These are phyloP conservation scores for Colletotrichum costaricense DNA, from an alignment of 2,329 filamentous ascomycete genomes.

Conservation along the genomic window DNA sequence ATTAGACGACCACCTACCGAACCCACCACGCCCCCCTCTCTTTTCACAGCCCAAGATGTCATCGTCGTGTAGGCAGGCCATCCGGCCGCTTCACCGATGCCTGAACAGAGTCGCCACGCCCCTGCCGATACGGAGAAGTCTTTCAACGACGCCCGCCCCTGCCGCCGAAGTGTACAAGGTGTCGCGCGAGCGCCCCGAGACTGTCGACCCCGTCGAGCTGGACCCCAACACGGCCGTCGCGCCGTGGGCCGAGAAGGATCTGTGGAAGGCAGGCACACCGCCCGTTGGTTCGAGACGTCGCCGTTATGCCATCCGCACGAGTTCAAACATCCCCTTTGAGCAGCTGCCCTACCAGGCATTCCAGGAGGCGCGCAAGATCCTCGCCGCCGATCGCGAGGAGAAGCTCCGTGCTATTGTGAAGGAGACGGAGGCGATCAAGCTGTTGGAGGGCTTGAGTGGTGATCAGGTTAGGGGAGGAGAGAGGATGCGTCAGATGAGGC, in stretches of 20 bases:
- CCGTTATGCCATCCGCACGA: constrained; percentile 76
- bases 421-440: constrained; percentile 76
- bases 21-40: constrained; percentile 12
- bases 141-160: constrained; percentile 47
- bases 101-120: constrained; percentile 55
- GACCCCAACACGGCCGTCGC: constrained; percentile 78
- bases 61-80: constrained; percentile 67
- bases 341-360: constrained; percentile 97
- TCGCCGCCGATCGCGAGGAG: constrained; percentile 82
- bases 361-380: constrained; percentile 89
- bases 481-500: constrained; percentile 70
- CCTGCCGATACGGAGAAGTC: constrained; percentile 40
- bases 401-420: constrained; percentile 80
- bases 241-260: constrained; percentile 71
- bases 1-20: constrained; percentile 1
- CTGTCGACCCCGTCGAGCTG: constrained; percentile 55
- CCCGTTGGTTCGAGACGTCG: constrained; percentile 89
- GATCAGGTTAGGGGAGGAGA: constrained; percentile 71
- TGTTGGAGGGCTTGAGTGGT: constrained; percentile 69
- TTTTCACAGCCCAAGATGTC: constrained; percentile 55
- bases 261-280: constrained; percentile 75
- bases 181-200: constrained; percentile 32
- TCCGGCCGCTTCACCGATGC: constrained; percentile 66
- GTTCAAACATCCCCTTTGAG: constrained; percentile 83
- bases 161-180: constrained; percentile 43